Evolutionary conservation across 257 asterid species (phyloP).

Genomic region (Agastache rugosa): DNA sequence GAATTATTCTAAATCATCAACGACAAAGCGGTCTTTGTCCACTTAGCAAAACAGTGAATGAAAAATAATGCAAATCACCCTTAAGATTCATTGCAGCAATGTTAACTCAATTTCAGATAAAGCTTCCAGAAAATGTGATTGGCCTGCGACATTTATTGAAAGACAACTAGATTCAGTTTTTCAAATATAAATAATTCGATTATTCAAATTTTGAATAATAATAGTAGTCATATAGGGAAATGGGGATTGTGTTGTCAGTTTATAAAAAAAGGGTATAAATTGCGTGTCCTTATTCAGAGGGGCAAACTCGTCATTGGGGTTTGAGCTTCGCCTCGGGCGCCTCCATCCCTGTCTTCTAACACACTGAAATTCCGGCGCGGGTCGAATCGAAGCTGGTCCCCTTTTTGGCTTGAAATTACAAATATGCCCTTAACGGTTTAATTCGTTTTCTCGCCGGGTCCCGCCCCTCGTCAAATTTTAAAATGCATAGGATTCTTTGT

Average conservation of each 20-base stretch:
- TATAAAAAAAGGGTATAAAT: conserved; percentile 30
- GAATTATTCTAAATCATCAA: no score
- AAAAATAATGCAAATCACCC: conserved; percentile 14
- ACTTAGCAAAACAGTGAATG: neutral
- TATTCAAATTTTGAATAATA: conserved; percentile 50
- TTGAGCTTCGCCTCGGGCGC: conserved; percentile 55
- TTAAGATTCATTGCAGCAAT: conserved; percentile 22
- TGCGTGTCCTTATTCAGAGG: conserved; percentile 44
- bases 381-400: conserved; percentile 36
- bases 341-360: conserved; percentile 45
- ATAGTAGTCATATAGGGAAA: conserved; percentile 32
- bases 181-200: neutral
- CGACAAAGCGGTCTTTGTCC: conserved; percentile 3
- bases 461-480: conserved; percentile 27
- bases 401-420: conserved; percentile 29
- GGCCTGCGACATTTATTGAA: conserved; percentile 35
- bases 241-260: conserved; percentile 60
- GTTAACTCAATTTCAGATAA: conserved; percentile 43
- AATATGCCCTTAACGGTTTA: conserved; percentile 49
- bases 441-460: conserved; percentile 44
- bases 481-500: conserved; percentile 41
- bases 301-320: conserved; percentile 53
- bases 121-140: conserved; percentile 38
- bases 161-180: conserved; percentile 21
- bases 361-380: conserved; percentile 59